phyloP scores from a whole-genome alignment of 108 stramenopile genomes.

The Stephanodiscus triporus region DNA sequence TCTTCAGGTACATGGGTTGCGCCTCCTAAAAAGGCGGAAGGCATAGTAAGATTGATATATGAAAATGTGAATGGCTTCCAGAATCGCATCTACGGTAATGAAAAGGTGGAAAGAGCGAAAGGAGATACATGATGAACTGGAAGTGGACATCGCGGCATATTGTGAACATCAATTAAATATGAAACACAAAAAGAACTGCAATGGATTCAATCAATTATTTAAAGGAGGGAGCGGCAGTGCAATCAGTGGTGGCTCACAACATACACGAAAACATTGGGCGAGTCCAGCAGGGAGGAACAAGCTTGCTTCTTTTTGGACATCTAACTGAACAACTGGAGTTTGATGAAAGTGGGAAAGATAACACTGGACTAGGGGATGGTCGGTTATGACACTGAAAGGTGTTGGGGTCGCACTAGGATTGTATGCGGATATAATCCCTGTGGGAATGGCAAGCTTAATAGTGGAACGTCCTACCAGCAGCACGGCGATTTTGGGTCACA shows the following conservation, averaged over 20 bases:
- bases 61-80: neutral
- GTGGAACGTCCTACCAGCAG: neutral
- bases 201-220: conserved; percentile 15
- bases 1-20: neutral
- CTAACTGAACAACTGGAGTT: conserved; percentile 1
- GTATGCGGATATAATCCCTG: neutral
- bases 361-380: conserved; percentile 10
- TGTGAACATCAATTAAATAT: conserved; percentile 21
- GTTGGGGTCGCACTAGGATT: neutral
- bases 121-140: conserved; percentile 7
- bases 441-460: neutral
- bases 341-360: conserved; percentile 4
- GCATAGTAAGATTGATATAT: neutral
- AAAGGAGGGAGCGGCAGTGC: conserved; percentile 7
- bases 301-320: neutral
- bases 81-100: neutral
- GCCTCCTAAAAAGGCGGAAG: conserved; percentile 1
- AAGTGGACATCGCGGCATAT: conserved; percentile 2
- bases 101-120: neutral
- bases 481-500: neutral
- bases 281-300: conserved; percentile 17
- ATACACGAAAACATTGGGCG: conserved; percentile 9
- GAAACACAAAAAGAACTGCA: conserved; percentile 4
- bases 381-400: conserved; percentile 5
- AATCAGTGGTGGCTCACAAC: conserved; percentile 6